Percentiles rank a stretch among this genome's conserved stretches.
phyloP scores from a whole-genome alignment of 1,284 basidiomycete species.

The Ustilago esculenta region DNA sequence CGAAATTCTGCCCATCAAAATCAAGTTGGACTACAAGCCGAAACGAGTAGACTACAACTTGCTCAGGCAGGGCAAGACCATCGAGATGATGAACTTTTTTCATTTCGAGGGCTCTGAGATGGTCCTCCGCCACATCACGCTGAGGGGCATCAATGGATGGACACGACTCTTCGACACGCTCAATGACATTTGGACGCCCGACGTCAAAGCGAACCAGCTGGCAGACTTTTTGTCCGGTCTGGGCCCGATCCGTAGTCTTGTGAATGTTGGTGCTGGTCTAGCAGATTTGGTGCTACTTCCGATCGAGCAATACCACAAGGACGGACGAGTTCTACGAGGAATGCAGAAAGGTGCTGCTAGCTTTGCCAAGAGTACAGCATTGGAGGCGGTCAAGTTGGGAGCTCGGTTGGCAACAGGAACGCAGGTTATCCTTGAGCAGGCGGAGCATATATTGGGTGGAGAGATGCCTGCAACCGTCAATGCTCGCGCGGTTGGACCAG shows the following conservation, averaged over 20 bases:
- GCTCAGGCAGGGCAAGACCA: constrained; percentile 82
- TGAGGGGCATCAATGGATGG: constrained; percentile 90
- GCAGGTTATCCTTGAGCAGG: constrained; percentile 93
- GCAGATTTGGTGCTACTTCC: constrained; percentile 94
- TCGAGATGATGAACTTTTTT: constrained; percentile 99
- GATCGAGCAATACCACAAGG: constrained; percentile 96
- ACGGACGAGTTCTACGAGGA: constrained; percentile 89
- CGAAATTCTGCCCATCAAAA: constrained; percentile 81
- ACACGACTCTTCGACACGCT: constrained; percentile 85
- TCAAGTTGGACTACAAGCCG: constrained; percentile 98
- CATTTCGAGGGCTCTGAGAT: constrained; percentile 99
- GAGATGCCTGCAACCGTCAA: constrained; percentile 73
- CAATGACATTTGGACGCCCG: constrained; percentile 98
- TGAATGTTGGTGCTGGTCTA: constrained; percentile 95
- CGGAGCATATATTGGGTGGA: constrained; percentile 85
- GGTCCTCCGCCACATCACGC: constrained; percentile 89
- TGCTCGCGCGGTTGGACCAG: constrained; percentile 72
- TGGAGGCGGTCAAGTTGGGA: constrained; percentile 94
- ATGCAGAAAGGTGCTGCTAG: constrained; percentile 92
- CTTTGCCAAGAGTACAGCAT: constrained; percentile 90
- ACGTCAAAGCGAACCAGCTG: constrained; percentile 97
- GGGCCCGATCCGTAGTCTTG: constrained; percentile 84
- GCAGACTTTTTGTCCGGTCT: constrained; percentile 98
- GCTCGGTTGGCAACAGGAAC: constrained; percentile 94
- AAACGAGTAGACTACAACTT: constrained; percentile 92